A percentile compares a stretch with the other conserved stretches of the same genome.
These are phyloP conservation scores for Chlorella sp. DNA, from an alignment of 139 green algal genomes.

Conservation along the genomic window DNA sequence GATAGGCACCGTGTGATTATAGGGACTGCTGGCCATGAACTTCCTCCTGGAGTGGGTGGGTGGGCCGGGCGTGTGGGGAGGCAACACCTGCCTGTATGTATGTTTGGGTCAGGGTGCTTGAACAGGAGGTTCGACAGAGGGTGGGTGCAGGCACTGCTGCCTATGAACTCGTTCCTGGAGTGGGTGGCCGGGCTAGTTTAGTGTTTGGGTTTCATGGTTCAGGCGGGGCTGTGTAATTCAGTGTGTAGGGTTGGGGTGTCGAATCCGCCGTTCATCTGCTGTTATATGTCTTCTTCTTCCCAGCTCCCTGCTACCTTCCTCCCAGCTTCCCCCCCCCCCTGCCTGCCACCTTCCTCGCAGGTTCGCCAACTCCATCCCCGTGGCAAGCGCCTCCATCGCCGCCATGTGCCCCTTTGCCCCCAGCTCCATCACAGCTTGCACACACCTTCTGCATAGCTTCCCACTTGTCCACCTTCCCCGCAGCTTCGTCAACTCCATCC, in stretches of 20 bases:
- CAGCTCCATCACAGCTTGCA: not conserved
- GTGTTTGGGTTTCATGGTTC: too few species aligned
- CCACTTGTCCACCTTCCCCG: not conserved
- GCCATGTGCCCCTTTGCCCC: too few species aligned
- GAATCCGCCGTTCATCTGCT: too few species aligned
- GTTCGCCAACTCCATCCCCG: conserved; percentile 35
- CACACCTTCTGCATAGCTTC: not conserved
- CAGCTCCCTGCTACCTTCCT: not conserved
- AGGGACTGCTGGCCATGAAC: too few species aligned
- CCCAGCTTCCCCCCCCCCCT: not conserved
- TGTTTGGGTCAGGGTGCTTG: too few species aligned
- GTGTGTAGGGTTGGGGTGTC: not conserved
- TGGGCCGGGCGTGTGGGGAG: too few species aligned
- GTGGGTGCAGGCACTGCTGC: conserved; percentile 40
- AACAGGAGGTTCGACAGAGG: too few species aligned
- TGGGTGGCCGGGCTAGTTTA: not conserved
- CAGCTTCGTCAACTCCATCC: conserved; percentile 38
- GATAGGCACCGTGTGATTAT: too few species aligned
- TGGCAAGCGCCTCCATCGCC: conserved; percentile 55
- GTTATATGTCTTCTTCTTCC: too few species aligned
- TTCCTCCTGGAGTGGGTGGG: too few species aligned
- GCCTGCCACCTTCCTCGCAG: not conserved
- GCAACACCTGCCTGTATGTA: too few species aligned
- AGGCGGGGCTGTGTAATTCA: too few species aligned
- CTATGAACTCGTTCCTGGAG: conserved; percentile 30